Evolutionary conservation across 139 green algal species (phyloP).

Genomic region (Chlamydomonas incerta): DNA sequence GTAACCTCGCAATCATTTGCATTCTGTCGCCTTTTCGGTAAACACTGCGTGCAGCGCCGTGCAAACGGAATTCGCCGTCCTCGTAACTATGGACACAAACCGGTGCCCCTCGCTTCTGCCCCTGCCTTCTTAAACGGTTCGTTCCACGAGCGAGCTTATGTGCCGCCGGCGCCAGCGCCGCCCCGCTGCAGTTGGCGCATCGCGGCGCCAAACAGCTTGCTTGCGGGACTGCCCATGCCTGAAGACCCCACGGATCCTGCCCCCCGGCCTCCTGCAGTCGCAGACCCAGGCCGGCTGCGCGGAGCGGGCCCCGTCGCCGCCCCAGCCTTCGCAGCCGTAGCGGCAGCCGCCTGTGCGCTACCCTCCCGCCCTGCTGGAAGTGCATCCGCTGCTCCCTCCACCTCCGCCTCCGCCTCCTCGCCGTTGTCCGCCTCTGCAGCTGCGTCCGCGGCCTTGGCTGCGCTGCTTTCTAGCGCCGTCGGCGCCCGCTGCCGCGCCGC

Average conservation of each 20-base stretch:
- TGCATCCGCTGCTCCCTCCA: not conserved
- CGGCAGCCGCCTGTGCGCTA: not conserved
- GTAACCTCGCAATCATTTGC: no score
- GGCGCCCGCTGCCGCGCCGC: not conserved
- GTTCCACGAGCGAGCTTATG: no score
- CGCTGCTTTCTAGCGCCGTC: no score
- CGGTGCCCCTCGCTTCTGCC: no score
- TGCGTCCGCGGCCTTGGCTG: not conserved
- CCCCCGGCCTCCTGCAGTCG: not conserved
- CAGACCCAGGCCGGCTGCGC: not conserved
- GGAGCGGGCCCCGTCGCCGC: not conserved
- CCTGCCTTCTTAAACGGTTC: no score
- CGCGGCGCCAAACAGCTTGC: constrained; percentile 29
- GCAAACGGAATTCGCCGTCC: no score
- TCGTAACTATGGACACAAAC: no score
- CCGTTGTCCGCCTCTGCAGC: not conserved
- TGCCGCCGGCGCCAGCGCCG: not conserved
- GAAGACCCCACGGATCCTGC: not conserved
- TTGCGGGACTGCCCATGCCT: not conserved
- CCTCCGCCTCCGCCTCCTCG: not conserved
- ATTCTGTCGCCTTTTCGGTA: no score
- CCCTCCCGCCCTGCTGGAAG: not conserved
- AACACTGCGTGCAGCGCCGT: no score
- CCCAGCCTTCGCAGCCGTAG: no score
- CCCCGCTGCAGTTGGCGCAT: constrained; percentile 19